Base-by-base conservation (phyloP, 2,329 filamentous ascomycete species). In the Colletotrichum musicola region DNA sequence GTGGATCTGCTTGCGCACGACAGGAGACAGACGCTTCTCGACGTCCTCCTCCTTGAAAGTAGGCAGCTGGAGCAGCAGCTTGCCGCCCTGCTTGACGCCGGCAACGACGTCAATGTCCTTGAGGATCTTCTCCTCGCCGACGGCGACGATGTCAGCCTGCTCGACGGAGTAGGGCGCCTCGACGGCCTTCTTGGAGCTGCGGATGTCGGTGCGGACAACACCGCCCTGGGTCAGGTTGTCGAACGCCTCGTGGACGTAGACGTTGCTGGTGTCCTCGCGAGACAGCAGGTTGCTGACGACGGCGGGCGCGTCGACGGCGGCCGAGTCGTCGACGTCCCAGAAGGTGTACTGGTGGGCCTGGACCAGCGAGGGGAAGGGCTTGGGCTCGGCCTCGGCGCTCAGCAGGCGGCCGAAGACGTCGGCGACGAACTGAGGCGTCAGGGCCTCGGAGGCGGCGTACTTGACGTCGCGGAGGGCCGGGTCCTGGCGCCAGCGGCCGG, bases 41-140 rank as follows among this genome's bases (percentile, higher is more conserved):
- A 95, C 79, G 42, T 98, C 94, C 51, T 97, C 95, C 59, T 94
- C 89, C 82, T 97, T 97, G 78, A 93, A 89, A 73, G 90, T 91
- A 30, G 93, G 87, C 25, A 96, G 86, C 75, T 90, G 93, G 49
- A 98, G 76, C 63, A 98, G 86, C 51, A 98, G 80, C 71, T 90
- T 91, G 62, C 92, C 92, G 61, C 89, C 89, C 47, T 87, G 75
- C 81, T 92, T 93, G 71, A 95, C 83, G 58, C 87, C 90, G 71
- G 89, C 86, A 42, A 95, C 77, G 22, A 97, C 83, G 72, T 95
- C 90, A 64, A 98, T 86, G 25, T 94, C 90, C 72, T 92, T 90
- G 16, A 99, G 84, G 2, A 99, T 84, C 76, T 92, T 72, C 68
- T 94, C 87, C 44, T 95, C 90, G 38, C 92, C 93, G 70, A 98